These are phyloP conservation scores for Meyerozyma guilliermondii DNA, from an alignment of 1,139 yeast genomes.

Conservation along the genomic window DNA sequence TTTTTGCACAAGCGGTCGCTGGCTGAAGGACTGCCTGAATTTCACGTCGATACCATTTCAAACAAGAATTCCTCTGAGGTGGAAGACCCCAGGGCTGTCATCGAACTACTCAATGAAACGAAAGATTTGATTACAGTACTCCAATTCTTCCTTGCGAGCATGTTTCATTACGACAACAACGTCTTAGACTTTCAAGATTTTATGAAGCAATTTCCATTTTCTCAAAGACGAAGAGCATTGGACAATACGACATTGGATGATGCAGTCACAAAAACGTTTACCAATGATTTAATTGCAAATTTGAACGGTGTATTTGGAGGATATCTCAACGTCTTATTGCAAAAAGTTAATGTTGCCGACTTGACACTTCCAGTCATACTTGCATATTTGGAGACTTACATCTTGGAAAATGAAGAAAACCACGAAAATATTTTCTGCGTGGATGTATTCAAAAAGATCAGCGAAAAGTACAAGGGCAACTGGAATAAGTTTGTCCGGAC, in stretches of 20 bases:
- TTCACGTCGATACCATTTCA: neutral
- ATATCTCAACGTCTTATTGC: conserved; percentile 31
- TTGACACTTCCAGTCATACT: conserved; percentile 33
- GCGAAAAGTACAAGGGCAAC: conserved; percentile 44
- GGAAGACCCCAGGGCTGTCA: conserved; percentile 39
- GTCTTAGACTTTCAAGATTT: conserved; percentile 44
- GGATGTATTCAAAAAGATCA: conserved; percentile 44
- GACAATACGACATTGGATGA: conserved; percentile 18
- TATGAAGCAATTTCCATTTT: conserved; percentile 36
- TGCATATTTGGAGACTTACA: conserved; percentile 35
- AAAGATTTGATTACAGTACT: conserved; percentile 38
- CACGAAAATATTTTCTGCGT: conserved; percentile 54
- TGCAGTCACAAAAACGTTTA: conserved; percentile 25
- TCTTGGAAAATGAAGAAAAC: conserved; percentile 41
- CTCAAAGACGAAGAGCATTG: conserved; percentile 24
- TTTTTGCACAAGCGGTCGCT: neutral
- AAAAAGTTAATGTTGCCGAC: conserved; percentile 34
- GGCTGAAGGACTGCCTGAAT: neutral
- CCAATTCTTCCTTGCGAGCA: conserved; percentile 58
- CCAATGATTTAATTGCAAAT: conserved; percentile 43
- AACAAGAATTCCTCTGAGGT: conserved; percentile 19
- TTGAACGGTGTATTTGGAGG: conserved; percentile 56
- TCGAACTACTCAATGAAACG: conserved; percentile 34
- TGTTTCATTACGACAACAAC: conserved; percentile 62
- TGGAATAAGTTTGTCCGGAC: conserved; percentile 60